Percentiles rank a stretch among this genome's conserved stretches.
These are phyloP conservation scores for Butyriboletus loyo DNA, from an alignment of 768 basidiomycete species.

Conservation along the genomic window DNA sequence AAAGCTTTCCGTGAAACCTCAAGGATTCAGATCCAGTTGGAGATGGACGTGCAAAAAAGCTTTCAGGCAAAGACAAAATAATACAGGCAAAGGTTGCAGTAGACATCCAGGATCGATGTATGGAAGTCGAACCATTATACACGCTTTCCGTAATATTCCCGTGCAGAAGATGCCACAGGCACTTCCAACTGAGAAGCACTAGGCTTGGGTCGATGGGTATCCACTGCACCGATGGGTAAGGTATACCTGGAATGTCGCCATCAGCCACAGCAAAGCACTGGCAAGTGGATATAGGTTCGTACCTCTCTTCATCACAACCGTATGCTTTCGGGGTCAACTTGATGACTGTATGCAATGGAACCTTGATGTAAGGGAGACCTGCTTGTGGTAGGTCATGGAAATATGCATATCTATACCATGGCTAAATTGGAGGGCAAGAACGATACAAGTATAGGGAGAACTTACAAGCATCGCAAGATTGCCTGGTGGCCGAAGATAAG, in stretches of 20 bases:
- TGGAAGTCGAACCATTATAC: conserved; percentile 3
- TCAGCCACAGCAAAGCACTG: not conserved
- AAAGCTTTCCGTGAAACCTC: not conserved
- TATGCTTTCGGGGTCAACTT: conserved; percentile 98
- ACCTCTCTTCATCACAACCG: conserved; percentile 97
- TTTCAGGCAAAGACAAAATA: not conserved
- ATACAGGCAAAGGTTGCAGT: not conserved
- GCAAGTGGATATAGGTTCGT: conserved; percentile 5
- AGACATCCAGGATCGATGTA: not conserved
- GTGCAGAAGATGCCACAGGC: conserved; percentile 18
- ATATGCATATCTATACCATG: conserved; percentile 78
- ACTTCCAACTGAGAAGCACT: conserved; percentile 20
- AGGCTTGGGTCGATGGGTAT: conserved; percentile 79
- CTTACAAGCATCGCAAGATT: conserved; percentile 75
- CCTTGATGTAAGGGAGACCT: conserved; percentile 97
- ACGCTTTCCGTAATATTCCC: conserved; percentile 36
- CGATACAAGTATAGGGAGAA: not conserved
- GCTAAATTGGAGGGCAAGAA: not conserved
- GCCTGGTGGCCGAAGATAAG: conserved; percentile 96
- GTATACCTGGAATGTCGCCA: conserved; percentile 57
- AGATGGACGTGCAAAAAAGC: not conserved
- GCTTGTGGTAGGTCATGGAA: conserved; percentile 90
- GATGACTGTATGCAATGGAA: conserved; percentile 95
- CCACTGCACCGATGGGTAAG: conserved; percentile 88
- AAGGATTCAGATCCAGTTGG: not conserved